These are phyloP conservation scores for Cenococcum geophilum DNA, from an alignment of 495 filamentous ascomycete species.

Conservation along the genomic window DNA sequence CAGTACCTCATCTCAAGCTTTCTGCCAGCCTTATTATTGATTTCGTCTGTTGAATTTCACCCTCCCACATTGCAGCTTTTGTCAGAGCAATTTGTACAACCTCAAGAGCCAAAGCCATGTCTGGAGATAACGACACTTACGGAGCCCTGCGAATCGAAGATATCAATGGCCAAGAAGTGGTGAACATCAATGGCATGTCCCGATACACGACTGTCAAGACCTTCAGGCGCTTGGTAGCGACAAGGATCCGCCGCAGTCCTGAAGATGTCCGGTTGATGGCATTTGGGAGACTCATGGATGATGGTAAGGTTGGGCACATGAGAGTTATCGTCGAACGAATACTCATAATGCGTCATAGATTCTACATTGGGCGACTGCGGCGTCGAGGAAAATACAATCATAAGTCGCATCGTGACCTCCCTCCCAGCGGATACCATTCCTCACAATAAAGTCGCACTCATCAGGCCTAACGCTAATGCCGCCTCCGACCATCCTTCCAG, in stretches of 20 bases:
- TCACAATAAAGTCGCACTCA: background rate
- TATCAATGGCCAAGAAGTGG: background rate
- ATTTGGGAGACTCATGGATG: constrained; percentile 1
- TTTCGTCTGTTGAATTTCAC: too few relatives aligned
- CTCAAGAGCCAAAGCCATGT: background rate
- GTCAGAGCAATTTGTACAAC: too few relatives aligned
- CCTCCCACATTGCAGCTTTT: too few relatives aligned
- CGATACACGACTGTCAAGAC: background rate
- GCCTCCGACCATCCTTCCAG: background rate
- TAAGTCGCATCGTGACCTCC: background rate
- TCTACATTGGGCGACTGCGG: background rate
- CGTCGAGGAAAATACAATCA: background rate
- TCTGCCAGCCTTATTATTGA: too few relatives aligned
- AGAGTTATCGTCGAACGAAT: background rate
- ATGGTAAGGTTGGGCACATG: background rate
- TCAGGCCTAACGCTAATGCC: background rate
- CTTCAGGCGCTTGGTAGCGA: background rate
- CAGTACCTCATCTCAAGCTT: too few relatives aligned
- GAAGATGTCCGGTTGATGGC: background rate
- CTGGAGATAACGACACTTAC: background rate
- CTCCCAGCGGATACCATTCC: background rate
- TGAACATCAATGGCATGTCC: background rate
- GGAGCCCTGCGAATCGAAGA: background rate
- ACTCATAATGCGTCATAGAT: background rate
- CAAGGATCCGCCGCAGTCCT: background rate